Percentiles rank a stretch among this genome's conserved stretches.
phyloP scores from a whole-genome alignment of 2,329 filamentous ascomycete genomes.

The Sclerotinia sclerotiorum region DNA sequence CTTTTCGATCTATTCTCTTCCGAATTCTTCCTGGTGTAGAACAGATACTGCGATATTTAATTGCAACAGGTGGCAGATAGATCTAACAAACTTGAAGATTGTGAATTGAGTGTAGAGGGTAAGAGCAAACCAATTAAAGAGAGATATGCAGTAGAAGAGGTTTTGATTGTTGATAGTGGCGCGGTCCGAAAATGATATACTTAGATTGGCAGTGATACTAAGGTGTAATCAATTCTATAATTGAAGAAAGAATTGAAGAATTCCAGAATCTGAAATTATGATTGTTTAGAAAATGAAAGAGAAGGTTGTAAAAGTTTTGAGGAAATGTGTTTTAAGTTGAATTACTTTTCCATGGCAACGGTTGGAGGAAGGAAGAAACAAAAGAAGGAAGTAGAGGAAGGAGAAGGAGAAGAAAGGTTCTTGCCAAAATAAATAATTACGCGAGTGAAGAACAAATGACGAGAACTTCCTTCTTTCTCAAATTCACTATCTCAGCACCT shows the following conservation, averaged over 20 bases:
- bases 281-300: not conserved
- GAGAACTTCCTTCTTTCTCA: not conserved
- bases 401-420: not conserved
- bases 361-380: not conserved
- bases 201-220: not conserved
- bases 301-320: not conserved
- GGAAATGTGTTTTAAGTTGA: not conserved
- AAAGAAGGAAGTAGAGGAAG: not conserved
- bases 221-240: not conserved
- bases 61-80: not conserved
- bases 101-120: too few species aligned
- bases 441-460: not conserved
- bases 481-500: not conserved
- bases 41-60: not conserved
- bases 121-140: not conserved
- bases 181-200: not conserved
- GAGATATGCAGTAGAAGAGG: too few species aligned
- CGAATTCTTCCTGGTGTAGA: not conserved
- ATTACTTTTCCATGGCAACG: not conserved
- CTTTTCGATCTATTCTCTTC: not conserved
- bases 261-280: not conserved
- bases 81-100: not conserved
- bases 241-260: not conserved
- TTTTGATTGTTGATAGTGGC: not conserved
- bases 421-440: constrained; percentile 5